Conservation (phyloP, 1,284 basidiomycete genomes). For the Pseudozyma sp. region DNA sequence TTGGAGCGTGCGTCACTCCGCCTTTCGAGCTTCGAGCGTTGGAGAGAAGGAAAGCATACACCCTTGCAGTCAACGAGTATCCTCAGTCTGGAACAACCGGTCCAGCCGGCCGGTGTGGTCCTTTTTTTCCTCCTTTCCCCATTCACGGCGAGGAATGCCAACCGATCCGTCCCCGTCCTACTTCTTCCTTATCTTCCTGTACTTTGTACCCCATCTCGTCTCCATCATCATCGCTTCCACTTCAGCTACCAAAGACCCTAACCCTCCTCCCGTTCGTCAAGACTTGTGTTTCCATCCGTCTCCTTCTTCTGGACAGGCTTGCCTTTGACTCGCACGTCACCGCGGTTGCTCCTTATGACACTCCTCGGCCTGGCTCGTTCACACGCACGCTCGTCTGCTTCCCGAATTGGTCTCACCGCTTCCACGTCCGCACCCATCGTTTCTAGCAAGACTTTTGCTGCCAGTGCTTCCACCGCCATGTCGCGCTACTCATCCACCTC, state of each 20-base stretch:
- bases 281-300: background rate
- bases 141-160: background rate
- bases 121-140: background rate
- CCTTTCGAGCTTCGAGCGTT: background rate
- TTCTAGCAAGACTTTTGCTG: conserved; percentile 7
- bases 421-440: conserved; percentile 3
- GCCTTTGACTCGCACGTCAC: background rate
- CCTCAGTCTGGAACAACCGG: background rate
- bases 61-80: too few species aligned
- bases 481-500: conserved; percentile 41
- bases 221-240: background rate
- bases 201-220: background rate
- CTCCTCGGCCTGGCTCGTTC: conserved; percentile 40
- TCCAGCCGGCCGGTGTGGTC: background rate
- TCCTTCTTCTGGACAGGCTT: background rate
- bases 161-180: too few species aligned
- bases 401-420: conserved; percentile 20
- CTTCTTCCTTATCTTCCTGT: too few species aligned
- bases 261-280: background rate
- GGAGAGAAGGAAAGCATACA: too few species aligned
- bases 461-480: conserved; percentile 22
- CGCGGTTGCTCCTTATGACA: conserved; percentile 35
- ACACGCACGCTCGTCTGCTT: conserved; percentile 46
- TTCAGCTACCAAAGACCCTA: too few species aligned
- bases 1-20: conserved; percentile 5